Evolutionary conservation across 1,284 basidiomycete genomes (phyloP).

Genomic region (Rhodotorula sp.): DNA sequence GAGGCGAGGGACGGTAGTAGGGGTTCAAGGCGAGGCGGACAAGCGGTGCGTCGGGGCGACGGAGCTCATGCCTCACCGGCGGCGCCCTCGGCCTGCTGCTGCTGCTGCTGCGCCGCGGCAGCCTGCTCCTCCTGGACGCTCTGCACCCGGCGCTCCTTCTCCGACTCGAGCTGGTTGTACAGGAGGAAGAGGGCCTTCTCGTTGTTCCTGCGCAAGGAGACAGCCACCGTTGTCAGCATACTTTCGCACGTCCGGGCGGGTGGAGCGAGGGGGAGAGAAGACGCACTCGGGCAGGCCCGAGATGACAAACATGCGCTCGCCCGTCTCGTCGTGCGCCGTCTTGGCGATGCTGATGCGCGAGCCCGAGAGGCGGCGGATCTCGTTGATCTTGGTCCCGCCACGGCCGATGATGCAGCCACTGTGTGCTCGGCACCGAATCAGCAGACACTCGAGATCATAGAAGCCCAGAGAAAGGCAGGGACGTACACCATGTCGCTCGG

Average conservation of each 20-base stretch:
- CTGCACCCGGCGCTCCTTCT: slow-evolving; percentile 66
- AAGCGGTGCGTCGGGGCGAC: too few relatives aligned
- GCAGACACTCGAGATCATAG: not conserved
- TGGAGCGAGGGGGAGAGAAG: slow-evolving; percentile 33
- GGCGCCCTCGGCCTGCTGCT: not conserved
- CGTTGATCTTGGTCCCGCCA: slow-evolving; percentile 96
- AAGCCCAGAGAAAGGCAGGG: not conserved
- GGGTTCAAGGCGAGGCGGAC: not conserved
- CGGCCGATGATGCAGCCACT: slow-evolving; percentile 65
- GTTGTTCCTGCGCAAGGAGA: slow-evolving; percentile 41
- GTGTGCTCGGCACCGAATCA: not conserved
- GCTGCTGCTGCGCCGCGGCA: slow-evolving; percentile 12
- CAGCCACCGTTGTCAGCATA: too few relatives aligned
- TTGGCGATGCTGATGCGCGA: slow-evolving; percentile 98
- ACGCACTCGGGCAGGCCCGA: slow-evolving; percentile 79
- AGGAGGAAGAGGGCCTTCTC: slow-evolving; percentile 95
- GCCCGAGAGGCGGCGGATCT: slow-evolving; percentile 93
- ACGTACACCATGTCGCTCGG: slow-evolving; percentile 88
- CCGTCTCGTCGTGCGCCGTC: slow-evolving; percentile 95
- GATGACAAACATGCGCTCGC: slow-evolving; percentile 99
- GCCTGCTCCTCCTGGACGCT: slow-evolving; percentile 34
- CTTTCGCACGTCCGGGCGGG: too few relatives aligned
- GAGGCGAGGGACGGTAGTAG: not conserved
- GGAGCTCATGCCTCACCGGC: slow-evolving; percentile 10
- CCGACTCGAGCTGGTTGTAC: slow-evolving; percentile 87